Percentiles rank a stretch among this genome's conserved stretches.
phyloP scores from a whole-genome alignment of 148 eudicot species.

The Chenopodium formosanum region DNA sequence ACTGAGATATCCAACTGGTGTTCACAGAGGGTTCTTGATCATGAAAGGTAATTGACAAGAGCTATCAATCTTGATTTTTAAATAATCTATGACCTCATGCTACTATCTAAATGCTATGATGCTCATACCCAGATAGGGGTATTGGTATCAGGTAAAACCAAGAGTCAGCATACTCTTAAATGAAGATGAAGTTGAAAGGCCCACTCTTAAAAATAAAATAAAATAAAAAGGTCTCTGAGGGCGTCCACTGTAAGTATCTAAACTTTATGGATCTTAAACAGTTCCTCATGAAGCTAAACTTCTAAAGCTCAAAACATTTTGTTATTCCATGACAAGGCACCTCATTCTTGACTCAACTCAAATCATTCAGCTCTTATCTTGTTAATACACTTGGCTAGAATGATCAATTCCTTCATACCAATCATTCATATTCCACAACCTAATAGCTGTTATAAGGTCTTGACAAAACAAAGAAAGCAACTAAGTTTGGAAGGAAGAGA shows the following conservation, averaged over 20 bases:
- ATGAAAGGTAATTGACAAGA: neutral
- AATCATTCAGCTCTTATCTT: neutral
- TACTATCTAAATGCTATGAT: neutral
- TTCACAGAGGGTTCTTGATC: neutral
- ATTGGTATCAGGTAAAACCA: neutral
- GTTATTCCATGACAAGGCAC: neutral
- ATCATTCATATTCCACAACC: neutral
- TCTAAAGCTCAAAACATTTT: neutral
- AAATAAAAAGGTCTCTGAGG: neutral
- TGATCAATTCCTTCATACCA: neutral
- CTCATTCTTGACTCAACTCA: neutral
- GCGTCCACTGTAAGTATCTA: neutral
- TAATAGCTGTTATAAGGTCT: neutral
- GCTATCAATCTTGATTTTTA: neutral
- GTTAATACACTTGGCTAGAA: neutral
- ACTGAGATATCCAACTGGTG: neutral
- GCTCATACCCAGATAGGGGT: neutral
- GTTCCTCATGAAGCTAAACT: neutral
- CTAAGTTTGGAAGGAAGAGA: neutral
- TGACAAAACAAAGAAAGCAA: neutral
- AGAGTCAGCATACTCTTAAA: neutral
- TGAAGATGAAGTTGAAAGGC: neutral
- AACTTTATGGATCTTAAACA: neutral
- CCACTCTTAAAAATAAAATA: neutral
- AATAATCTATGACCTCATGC: neutral